Conservation (phyloP, 139 green algal species). For the Coelastrella sp. region DNA sequence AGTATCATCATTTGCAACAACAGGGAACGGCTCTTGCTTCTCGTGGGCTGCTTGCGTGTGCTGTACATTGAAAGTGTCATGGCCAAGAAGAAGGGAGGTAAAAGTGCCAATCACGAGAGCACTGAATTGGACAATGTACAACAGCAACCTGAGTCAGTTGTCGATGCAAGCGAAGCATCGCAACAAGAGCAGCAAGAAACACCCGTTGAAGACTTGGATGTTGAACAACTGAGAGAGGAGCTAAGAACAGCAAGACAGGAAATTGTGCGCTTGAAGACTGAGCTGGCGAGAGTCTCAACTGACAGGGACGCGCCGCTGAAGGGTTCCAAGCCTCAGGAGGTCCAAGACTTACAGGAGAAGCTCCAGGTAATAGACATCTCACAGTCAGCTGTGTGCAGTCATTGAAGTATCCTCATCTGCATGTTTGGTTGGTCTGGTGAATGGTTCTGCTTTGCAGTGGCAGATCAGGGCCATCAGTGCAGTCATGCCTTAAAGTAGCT, state of each 20-base stretch:
- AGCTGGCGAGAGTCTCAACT: background rate
- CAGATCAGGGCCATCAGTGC: no score
- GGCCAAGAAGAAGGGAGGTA: slow-evolving; percentile 29
- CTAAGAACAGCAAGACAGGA: background rate
- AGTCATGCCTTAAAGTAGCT: no score
- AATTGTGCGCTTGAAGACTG: slow-evolving; percentile 19
- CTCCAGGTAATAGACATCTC: no score
- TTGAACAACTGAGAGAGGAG: slow-evolving; percentile 3
- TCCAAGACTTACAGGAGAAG: slow-evolving; percentile 36
- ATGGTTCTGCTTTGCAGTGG: no score
- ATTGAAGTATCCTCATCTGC: background rate
- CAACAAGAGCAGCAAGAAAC: slow-evolving; percentile 9
- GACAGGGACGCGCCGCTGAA: slow-evolving; percentile 8
- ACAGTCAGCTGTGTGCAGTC: background rate
- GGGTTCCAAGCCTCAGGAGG: slow-evolving; percentile 23
- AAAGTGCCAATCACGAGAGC: background rate
- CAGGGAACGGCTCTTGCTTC: no score
- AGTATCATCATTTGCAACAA: no score
- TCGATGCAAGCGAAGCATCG: background rate
- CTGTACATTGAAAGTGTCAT: background rate
- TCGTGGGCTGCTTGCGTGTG: no score
- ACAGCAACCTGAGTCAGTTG: background rate
- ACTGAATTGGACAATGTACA: background rate
- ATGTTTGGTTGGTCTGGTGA: no score
- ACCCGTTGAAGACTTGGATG: slow-evolving; percentile 11